These are phyloP conservation scores for Meyerozyma guilliermondii DNA, from an alignment of 1,139 yeast species.

Conservation along the genomic window DNA sequence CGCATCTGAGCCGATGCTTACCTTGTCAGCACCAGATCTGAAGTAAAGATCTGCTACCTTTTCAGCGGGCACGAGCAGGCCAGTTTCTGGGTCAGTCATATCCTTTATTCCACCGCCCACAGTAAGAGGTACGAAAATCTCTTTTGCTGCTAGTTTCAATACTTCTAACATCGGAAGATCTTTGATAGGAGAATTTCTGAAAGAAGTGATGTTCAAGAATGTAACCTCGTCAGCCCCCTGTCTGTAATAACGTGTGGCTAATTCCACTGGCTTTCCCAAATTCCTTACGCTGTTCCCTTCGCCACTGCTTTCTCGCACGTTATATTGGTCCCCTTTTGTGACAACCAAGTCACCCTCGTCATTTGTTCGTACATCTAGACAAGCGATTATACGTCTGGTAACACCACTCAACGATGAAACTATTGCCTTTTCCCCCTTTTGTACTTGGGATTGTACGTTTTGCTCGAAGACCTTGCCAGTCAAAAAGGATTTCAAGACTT, in stretches of 20 bases:
- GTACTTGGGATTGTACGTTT: constrained; percentile 15
- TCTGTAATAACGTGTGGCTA: constrained; percentile 81
- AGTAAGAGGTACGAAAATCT: constrained; percentile 91
- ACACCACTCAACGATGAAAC: constrained; percentile 63
- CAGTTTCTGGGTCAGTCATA: constrained; percentile 71
- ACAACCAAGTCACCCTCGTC: constrained; percentile 94
- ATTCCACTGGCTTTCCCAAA: constrained; percentile 90
- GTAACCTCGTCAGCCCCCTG: constrained; percentile 98
- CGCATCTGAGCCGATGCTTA: constrained; percentile 96
- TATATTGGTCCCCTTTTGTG: constrained; percentile 97
- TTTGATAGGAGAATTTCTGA: constrained; percentile 83
- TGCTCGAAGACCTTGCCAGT: constrained; percentile 37
- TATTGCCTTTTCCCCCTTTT: constrained; percentile 15
- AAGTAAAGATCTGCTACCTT: constrained; percentile 89
- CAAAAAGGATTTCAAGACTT: constrained; percentile 68
- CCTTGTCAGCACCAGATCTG: constrained; percentile 95
- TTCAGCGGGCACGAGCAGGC: constrained; percentile 71
- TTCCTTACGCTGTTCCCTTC: constrained; percentile 60
- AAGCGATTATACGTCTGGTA: constrained; percentile 88
- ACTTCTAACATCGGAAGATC: constrained; percentile 96
- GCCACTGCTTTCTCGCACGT: constrained; percentile 68
- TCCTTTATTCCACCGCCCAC: constrained; percentile 98
- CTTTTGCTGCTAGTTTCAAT: constrained; percentile 72
- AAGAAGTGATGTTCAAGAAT: constrained; percentile 88
- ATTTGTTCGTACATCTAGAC: constrained; percentile 92